Base-by-base conservation (phyloP, 129 eudicot genomes). In the Mikania micrantha region DNA sequence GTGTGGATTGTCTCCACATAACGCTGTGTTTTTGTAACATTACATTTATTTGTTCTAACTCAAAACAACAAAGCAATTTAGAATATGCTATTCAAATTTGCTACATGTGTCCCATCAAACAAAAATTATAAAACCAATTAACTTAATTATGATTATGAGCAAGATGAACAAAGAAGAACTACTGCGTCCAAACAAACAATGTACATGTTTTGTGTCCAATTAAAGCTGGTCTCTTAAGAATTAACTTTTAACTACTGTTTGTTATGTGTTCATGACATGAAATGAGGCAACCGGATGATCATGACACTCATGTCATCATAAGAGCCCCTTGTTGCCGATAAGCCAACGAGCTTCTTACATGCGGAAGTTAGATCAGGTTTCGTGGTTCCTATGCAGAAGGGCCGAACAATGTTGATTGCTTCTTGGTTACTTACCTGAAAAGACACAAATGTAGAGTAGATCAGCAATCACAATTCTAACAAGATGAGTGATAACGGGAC, bases 371-470 rank as follows among this genome's bases (percentile, higher is more conserved):
- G 24, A 27, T 86, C 77, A 1, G 70, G 73, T 54, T 80, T 84
- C 27, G 69, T 80, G 20, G 41, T 36, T 47, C 75, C 86, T n/a
- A 63, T 25, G 25, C 85, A 88, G 9, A 76, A 63, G 17, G 82
- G 85, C 2, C 84, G 84, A 29, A 84, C 85, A 38, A 86, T 34
- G 74, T 93, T 90, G 4, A 93, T 84, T 50, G 96, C 98, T 67
- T 88, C 96, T 67, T 88, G 96, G 68, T 86, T 88, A 72, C 67
- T 79, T 12, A 92, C 95, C 97, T 90, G 91, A 68, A 76, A 74
- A 48, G 9, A 52, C 60, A 28, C 38, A 13, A 50, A 50, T 24
- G 28, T 28, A 27, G 17, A 25, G 10, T 29, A 38, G 13, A 56
- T 56, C 6, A 56, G 38, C 62, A 56, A 56, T 15, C 28, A 19